phyloP scores from a whole-genome alignment of 2,329 filamentous ascomycete species.

The Ophiostoma tasmaniense region DNA sequence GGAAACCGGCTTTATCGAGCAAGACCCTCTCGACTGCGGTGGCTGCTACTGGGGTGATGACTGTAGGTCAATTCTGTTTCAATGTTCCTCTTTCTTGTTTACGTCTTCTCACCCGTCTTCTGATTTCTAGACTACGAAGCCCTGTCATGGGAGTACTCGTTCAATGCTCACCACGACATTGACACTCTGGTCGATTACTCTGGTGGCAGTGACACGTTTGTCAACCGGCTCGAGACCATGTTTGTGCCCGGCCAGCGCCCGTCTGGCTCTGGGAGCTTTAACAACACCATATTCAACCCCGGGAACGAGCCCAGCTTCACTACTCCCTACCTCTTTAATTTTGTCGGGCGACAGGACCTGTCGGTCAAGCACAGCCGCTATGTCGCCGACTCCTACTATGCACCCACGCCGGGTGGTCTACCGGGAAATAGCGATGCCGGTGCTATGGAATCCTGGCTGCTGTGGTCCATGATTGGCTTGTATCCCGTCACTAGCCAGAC shows the following conservation, averaged over 20 bases:
- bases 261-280: slow-evolving; percentile 22
- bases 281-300: slow-evolving; percentile 33
- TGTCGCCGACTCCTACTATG: slow-evolving; percentile 53
- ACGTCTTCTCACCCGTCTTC: neutral
- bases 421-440: slow-evolving; percentile 65
- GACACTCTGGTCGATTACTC: slow-evolving; percentile 42
- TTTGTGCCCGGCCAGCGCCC: slow-evolving; percentile 43
- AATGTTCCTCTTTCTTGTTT: neutral
- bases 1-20: neutral
- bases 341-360: slow-evolving; percentile 52
- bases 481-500: slow-evolving; percentile 62
- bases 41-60: neutral
- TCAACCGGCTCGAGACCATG: slow-evolving; percentile 50
- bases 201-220: slow-evolving; percentile 42
- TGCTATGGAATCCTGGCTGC: slow-evolving; percentile 62
- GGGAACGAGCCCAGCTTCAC: slow-evolving; percentile 62
- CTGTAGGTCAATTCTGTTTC: neutral
- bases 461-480: slow-evolving; percentile 61
- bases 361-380: slow-evolving; percentile 50
- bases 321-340: slow-evolving; percentile 62
- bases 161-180: slow-evolving; percentile 61
- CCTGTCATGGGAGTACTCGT: slow-evolving; percentile 53
- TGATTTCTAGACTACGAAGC: neutral
- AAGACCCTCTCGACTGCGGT: neutral
- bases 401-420: slow-evolving; percentile 45